phyloP scores from a whole-genome alignment of 495 filamentous ascomycete species.

The Aspergillus steynii region DNA sequence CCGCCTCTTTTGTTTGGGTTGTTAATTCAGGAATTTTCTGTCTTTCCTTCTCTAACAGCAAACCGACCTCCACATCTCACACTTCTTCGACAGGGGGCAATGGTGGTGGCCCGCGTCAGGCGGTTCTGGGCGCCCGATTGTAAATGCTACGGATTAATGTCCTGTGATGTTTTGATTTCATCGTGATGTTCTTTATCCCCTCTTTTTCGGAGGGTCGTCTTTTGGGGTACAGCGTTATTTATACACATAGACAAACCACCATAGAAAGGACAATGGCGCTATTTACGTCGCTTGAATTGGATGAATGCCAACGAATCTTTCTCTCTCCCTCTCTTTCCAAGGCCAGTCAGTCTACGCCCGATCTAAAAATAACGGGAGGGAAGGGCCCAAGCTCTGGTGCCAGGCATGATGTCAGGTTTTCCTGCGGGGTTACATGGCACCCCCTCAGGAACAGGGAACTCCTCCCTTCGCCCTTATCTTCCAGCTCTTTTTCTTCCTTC shows the following conservation, averaged over 20 bases:
- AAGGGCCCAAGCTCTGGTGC: background rate
- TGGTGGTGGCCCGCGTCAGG: slow-evolving; percentile 15
- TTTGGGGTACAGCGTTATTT: slow-evolving; percentile 2
- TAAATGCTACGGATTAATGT: slow-evolving; percentile 5
- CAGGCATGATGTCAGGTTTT: slow-evolving; percentile 24
- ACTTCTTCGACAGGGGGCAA: slow-evolving; percentile 12
- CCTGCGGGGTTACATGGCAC: slow-evolving; percentile 21
- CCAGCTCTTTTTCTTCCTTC: slow-evolving; percentile 7
- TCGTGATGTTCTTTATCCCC: background rate
- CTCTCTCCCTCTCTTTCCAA: background rate
- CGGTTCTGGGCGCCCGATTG: slow-evolving; percentile 18
- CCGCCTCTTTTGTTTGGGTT: slow-evolving; percentile 23
- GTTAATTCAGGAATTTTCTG: slow-evolving; percentile 33
- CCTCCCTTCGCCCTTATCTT: slow-evolving; percentile 7
- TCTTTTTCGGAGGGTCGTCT: slow-evolving; percentile 5
- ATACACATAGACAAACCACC: slow-evolving; percentile 15
- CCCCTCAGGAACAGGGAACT: slow-evolving; percentile 21
- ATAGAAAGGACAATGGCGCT: slow-evolving; percentile 11
- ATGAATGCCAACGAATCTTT: background rate
- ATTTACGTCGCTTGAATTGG: background rate
- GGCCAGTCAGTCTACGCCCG: background rate
- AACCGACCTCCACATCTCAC: slow-evolving; percentile 16
- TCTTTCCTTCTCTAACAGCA: slow-evolving; percentile 23
- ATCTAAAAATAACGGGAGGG: background rate
- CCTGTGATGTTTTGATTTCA: background rate